Evolutionary conservation across 192 early-diverging fungal genomes (phyloP).

Genomic region (Coemansia sp.): DNA sequence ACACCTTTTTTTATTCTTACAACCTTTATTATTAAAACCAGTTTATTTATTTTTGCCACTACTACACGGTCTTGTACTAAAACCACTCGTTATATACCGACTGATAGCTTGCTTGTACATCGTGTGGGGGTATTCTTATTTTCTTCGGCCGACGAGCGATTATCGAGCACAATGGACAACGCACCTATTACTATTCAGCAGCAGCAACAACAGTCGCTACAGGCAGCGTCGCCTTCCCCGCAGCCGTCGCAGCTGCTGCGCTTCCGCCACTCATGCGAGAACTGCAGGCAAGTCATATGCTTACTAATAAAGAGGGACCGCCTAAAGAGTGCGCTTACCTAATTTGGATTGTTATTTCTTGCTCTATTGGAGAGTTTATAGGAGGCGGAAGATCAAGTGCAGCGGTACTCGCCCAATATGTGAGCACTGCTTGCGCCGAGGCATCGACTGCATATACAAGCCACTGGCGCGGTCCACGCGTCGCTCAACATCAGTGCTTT

Average conservation of each 20-base stretch:
- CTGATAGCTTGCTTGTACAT: too few species aligned
- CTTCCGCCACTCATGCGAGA: conserved; percentile 53
- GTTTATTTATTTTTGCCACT: too few species aligned
- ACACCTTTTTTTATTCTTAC: too few species aligned
- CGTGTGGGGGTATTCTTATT: too few species aligned
- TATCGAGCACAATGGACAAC: background rate
- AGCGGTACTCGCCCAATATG: conserved; percentile 51
- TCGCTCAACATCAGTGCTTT: conserved; percentile 14
- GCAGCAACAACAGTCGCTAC: conserved; percentile 7
- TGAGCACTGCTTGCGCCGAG: conserved; percentile 44
- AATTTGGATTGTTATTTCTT: background rate
- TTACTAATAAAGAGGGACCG: background rate
- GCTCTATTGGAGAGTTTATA: conserved; percentile 1
- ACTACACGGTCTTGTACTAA: too few species aligned
- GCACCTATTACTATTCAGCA: conserved; percentile 5
- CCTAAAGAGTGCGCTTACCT: background rate
- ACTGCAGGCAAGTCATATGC: conserved; percentile 35
- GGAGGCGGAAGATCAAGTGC: conserved; percentile 56
- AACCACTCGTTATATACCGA: too few species aligned
- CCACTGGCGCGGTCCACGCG: conserved; percentile 42
- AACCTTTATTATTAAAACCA: too few species aligned
- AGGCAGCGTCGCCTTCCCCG: conserved; percentile 11
- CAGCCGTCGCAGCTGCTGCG: conserved; percentile 22
- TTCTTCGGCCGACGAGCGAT: too few species aligned
- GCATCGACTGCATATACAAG: conserved; percentile 48